Base-by-base conservation (phyloP, 2,329 filamentous ascomycete species). In the Phyllosticta citrichinensis region DNA sequence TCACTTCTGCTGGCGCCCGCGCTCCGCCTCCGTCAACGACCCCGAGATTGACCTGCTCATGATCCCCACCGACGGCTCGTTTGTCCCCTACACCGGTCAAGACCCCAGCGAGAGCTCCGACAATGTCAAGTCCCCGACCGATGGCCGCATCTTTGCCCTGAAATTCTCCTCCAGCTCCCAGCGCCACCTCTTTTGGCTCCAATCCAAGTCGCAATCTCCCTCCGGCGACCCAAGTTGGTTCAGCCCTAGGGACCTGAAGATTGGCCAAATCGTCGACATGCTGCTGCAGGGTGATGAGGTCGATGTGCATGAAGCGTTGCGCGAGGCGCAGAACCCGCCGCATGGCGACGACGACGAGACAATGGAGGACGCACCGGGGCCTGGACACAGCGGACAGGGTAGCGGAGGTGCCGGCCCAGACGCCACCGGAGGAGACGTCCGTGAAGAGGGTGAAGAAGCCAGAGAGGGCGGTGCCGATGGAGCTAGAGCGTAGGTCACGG, bases 1-100 rank as follows among this genome's bases (percentile, higher is more conserved):
- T 63, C 92, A 97, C 79, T 96, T 99, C 78, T 97, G 92, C 83
- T 99, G 95, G 95, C 88, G 92, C 66, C 86, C 89, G 69, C 87
- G 94, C 66, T 82, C 80, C 66, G 83, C 84, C 62, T 79, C 86
- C 22, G 76, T 90, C 66, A 83, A 88, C 64, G 78, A 88, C 62
- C 87, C 92, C 62, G 88, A 94, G 63, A 78, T 96, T 64, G 92
- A 99, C 72, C 83, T 99, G 47, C 85, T 97, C 68, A 97, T 97
- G 89, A 87, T 99, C 58, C 93, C 94, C 22, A 82, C 83, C 59
- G 95, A 99, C 73, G 90, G 89, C 67, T 87, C 85, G 69, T 99
- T 99, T 76, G 80, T 86, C 12, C 91, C 92, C 8, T 94, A 96
- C 76, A 71, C 71, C 17, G 74, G 73, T 65, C 65, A 68, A 52